A percentile compares a stretch with the other conserved stretches of the same genome.
phyloP scores from a whole-genome alignment of 441 rosid genomes.

The Corymbia citriodora region DNA sequence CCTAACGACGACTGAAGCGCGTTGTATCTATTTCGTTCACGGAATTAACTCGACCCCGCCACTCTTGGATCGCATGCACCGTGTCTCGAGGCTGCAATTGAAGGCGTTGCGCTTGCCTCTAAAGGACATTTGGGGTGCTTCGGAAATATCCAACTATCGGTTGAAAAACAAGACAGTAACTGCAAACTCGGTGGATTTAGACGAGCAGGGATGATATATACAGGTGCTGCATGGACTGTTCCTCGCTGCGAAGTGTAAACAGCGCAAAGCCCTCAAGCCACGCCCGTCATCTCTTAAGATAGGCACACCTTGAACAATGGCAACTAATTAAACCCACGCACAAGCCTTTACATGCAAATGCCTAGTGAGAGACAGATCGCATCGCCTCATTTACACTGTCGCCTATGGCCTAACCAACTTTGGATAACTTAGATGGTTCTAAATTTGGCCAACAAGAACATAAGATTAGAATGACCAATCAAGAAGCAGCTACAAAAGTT shows the following conservation, averaged over 20 bases:
- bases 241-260: neutral
- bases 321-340: neutral
- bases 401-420: neutral
- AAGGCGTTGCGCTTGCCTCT: neutral
- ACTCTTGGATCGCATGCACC: neutral
- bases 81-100: neutral
- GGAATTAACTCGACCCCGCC: neutral
- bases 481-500: neutral
- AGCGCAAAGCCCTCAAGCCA: neutral
- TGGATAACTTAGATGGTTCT: neutral
- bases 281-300: neutral
- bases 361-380: neutral
- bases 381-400: neutral
- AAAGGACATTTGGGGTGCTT: neutral
- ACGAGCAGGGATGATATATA: neutral
- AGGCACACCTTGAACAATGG: accelerated
- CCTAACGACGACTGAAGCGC: neutral
- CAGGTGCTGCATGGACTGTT: neutral
- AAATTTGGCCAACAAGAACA: neutral
- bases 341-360: neutral
- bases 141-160: neutral
- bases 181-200: neutral
- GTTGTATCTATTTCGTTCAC: neutral
- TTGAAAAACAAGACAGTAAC: neutral
- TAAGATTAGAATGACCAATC: neutral